Evolutionary conservation across 805 yeast species (phyloP), one percentile per base, ranked within the genome.

Genomic region (Suhomyces xylopsoci): DNA sequence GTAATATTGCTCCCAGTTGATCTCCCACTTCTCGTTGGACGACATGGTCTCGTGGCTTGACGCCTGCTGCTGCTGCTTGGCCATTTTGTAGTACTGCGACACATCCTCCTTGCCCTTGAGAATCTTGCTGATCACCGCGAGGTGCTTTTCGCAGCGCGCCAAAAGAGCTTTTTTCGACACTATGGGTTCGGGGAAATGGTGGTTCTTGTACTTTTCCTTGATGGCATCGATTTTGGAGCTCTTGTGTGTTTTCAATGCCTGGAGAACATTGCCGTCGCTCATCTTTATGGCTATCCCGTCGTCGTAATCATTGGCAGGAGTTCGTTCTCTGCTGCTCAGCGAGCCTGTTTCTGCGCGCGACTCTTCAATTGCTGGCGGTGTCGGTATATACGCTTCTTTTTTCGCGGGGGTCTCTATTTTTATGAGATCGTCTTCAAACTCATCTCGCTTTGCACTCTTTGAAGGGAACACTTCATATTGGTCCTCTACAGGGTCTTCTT

Each of bases 61-160:
- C 0, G 62, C 52, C 14, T 66, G 58, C 12, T 65, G 66, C 42
- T 76, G 72, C 12, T 63, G 58, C 20, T 74, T 71, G 0, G 91
- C 90, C 25, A 74, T 55, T 2, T 67, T 68, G 59, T 83, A 84
- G 62, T 75, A 84, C 36, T 66, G 63, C 0, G 88, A 84, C 10
- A 71, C 66, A 1, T 64, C 59, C 17, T 52, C 57, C 10, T 70
- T 55, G 2, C 83, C 87, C 1, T 70, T 63, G n/a, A 82, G 64
- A 19, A 82, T 67, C 10, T 61, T 57, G 1, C 76, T 74, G 0
- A 81, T 64, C 4, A 72, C 53, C 2, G 53, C 51, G 15, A 74
- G 44, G 48, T 73, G 67, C 22, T 70, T 64, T 22, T 64, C 56
- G 1, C 68, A 63, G 46, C 68, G 64, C 3, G 50, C 32, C 15